These are phyloP conservation scores for Angomonas ambiguus DNA, from an alignment of 208 protist genomes.

Conservation along the genomic window DNA sequence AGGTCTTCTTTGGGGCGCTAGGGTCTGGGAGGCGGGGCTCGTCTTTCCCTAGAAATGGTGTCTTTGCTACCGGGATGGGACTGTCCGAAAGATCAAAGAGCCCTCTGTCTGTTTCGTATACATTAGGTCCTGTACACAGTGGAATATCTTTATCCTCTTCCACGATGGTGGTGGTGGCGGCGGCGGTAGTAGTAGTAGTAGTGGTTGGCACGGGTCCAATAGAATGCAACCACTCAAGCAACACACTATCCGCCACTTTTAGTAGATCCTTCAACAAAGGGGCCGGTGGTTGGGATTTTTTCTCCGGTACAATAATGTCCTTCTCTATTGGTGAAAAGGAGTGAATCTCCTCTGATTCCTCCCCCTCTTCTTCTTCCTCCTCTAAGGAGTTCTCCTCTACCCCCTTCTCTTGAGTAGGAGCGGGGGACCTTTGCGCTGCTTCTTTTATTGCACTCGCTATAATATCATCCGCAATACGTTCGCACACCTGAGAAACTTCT, in stretches of 20 bases:
- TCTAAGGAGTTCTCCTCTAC: conserved; percentile 11
- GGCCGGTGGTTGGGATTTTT: too few relatives aligned
- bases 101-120: neutral
- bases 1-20: neutral
- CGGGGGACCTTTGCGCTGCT: too few relatives aligned
- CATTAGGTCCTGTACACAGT: neutral
- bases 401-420: neutral
- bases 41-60: neutral
- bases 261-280: too few relatives aligned
- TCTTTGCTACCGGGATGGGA: neutral
- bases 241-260: too few relatives aligned
- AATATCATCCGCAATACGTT: too few relatives aligned
- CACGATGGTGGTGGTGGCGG: neutral
- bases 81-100: neutral
- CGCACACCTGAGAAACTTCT: too few relatives aligned
- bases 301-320: neutral
- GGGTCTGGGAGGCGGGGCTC: neutral
- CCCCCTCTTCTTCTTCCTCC: conserved; percentile 10
- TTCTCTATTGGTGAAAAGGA: neutral
- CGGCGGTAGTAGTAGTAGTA: neutral
- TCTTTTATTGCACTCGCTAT: too few relatives aligned
- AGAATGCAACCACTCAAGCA: too few relatives aligned
- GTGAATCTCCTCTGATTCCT: neutral
- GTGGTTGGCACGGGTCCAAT: too few relatives aligned
- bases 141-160: neutral